Evolutionary conservation across 257 asterid genomes (phyloP), one percentile per base, ranked within the genome.

Genomic region (Nicotiana benthamiana): DNA sequence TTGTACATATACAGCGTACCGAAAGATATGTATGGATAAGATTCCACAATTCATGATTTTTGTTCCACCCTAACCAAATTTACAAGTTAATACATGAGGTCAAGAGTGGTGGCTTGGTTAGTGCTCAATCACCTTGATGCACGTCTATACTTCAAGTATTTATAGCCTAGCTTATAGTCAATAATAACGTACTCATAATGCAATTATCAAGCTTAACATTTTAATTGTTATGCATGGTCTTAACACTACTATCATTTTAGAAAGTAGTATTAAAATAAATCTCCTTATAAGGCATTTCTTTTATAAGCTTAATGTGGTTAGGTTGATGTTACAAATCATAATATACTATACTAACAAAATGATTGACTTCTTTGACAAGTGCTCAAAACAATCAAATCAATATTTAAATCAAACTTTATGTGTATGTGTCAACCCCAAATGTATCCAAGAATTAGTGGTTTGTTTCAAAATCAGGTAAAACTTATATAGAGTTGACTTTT

Each of bases 401-500:
- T 1, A n/a, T 40, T 72, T 6, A 6, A 11, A 3, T 22, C 3
- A 12, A 64, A 1, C 0, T 40, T 40, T 36, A 22, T 70, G 78
- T 24, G 2, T 70, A 22, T 7, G 3, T 20, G 78, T 72, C 78
- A 72, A 72, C 61, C 24, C 61, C 43, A 72, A 3, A 46, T 15
- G 40, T 1, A 72, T 72, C 78, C 78, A 72, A 60, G 46, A 62
- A 82, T 4, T 72, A 26, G 81, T 81, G 84, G 81, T 72, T 86
- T 83, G 82, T 88, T 72, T 89, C 70, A 59, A 34, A 36, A 43
- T 70, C 36, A 81, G 89, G 88, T 87, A 81, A 84, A 75, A 15
- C 4, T 70, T 53, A 48, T 65, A 56, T 54, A 40, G 80, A 86
- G 97, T 90, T 92, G 97, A 92, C 97, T 87, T 88, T 80, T 4